Percentiles rank a stretch among this genome's conserved stretches.
phyloP scores from a whole-genome alignment of 352 stramenopile genomes.

The Blastocystis sp. region DNA sequence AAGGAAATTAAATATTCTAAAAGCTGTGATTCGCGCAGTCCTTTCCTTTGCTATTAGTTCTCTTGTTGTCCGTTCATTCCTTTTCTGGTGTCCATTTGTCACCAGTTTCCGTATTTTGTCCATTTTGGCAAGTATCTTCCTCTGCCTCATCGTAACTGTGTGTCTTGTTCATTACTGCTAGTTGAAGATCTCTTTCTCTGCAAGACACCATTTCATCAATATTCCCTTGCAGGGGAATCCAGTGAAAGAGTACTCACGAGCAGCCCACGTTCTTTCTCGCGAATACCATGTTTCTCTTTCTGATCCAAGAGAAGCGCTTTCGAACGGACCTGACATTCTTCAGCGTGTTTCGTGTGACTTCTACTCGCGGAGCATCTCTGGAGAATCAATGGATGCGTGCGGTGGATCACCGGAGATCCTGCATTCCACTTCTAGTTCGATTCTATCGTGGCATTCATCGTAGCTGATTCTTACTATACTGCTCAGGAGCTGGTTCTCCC shows the following conservation, averaged over 20 bases:
- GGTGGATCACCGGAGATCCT: constrained; percentile 15
- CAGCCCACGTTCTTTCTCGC: constrained; percentile 25
- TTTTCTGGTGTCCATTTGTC: not conserved
- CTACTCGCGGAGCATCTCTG: constrained; percentile 7
- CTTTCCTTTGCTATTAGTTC: not conserved
- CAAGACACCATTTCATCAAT: constrained; percentile 53
- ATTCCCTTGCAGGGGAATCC: constrained; percentile 51
- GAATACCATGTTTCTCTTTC: constrained; percentile 27
- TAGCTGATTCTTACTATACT: constrained; percentile 28
- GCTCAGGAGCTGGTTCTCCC: not conserved
- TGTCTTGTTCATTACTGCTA: not conserved
- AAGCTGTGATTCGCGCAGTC: not conserved
- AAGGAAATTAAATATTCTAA: not conserved
- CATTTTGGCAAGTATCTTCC: not conserved
- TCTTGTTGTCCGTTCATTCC: not conserved
- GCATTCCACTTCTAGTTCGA: not conserved
- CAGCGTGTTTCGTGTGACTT: not conserved
- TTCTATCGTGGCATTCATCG: not conserved
- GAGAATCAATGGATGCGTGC: not conserved
- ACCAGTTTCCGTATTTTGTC: not conserved
- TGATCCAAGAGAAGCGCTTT: not conserved
- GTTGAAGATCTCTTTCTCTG: not conserved
- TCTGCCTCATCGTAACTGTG: not conserved
- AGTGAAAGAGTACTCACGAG: constrained; percentile 17
- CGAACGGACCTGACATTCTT: not conserved